Evolutionary conservation across 108 stramenopile species (phyloP).

Genomic region (Cyclotella cryptica): DNA sequence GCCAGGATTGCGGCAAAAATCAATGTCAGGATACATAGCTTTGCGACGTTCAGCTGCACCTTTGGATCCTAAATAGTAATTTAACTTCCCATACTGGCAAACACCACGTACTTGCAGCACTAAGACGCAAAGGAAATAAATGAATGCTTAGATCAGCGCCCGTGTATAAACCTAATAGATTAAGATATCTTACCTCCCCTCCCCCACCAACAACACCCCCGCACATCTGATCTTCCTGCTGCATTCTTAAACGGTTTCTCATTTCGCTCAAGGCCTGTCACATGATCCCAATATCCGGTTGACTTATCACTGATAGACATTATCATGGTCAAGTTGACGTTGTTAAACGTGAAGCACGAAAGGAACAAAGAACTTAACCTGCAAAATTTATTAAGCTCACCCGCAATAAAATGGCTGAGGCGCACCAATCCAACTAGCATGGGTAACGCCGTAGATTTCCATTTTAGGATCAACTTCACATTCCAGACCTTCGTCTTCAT

Average conservation of each 20-base stretch:
- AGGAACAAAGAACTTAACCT: too few species aligned
- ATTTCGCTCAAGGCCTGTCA: conserved; percentile 40
- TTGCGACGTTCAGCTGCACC: conserved; percentile 25
- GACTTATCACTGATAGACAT: conserved; percentile 15
- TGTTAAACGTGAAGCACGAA: too few species aligned
- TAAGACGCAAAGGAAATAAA: neutral
- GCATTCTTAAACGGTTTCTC: conserved; percentile 40
- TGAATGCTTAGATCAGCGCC: neutral
- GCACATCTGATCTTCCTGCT: conserved; percentile 44
- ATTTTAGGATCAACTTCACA: conserved; percentile 53
- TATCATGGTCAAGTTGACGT: too few species aligned
- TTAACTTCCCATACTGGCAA: conserved; percentile 46
- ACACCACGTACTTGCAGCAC: conserved; percentile 48
- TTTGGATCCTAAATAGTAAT: conserved; percentile 36
- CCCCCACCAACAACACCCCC: conserved; percentile 45
- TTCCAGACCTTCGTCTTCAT: conserved; percentile 44
- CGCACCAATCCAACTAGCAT: conserved; percentile 55
- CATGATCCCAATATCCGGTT: conserved; percentile 59
- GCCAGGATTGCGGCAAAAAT: conserved; percentile 48
- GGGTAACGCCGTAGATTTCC: conserved; percentile 53
- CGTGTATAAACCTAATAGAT: neutral
- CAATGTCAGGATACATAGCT: conserved; percentile 42
- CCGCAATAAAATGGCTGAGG: conserved; percentile 53
- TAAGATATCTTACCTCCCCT: conserved; percentile 18
- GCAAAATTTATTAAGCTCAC: too few species aligned